Percentiles rank a stretch among this genome's conserved stretches.
Evolutionary conservation across 106 monocot species (phyloP).

Genomic region (Gastrodia elata): DNA sequence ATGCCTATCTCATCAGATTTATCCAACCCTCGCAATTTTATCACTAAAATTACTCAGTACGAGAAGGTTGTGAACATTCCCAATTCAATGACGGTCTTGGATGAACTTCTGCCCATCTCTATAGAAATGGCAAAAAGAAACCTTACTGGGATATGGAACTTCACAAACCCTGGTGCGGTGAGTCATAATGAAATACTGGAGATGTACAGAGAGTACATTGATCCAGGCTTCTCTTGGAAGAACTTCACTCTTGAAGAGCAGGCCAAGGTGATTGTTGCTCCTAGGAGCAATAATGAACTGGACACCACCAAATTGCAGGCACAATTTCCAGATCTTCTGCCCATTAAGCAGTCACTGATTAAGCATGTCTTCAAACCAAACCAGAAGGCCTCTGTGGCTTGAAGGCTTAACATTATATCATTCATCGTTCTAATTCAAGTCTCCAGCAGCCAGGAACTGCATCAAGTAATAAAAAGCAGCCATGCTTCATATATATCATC

Average conservation of each 20-base stretch:
- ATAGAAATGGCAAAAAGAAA: constrained; percentile 66
- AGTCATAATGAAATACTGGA: constrained; percentile 56
- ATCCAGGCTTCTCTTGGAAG: constrained; percentile 54
- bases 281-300: constrained; percentile 54
- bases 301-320: constrained; percentile 35
- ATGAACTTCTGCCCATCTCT: constrained; percentile 52
- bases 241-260: constrained; percentile 54
- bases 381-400: constrained; percentile 33
- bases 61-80: constrained; percentile 57
- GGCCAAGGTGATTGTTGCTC: constrained; percentile 54
- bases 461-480: neutral
- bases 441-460: neutral
- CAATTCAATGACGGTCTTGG: constrained; percentile 59
- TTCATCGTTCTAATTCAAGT: neutral
- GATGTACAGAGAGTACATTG: constrained; percentile 56
- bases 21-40: constrained; percentile 51
- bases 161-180: constrained; percentile 56
- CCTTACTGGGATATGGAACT: constrained; percentile 62
- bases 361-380: constrained; percentile 47
- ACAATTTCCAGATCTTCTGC: constrained; percentile 40
- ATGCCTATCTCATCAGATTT: constrained; percentile 67
- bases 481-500: neutral
- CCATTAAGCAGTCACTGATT: constrained; percentile 46
- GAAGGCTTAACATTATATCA: neutral
- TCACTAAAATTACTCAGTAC: constrained; percentile 48